Conservation (phyloP, 306 rosid genomes). For the Comarum palustre region DNA sequence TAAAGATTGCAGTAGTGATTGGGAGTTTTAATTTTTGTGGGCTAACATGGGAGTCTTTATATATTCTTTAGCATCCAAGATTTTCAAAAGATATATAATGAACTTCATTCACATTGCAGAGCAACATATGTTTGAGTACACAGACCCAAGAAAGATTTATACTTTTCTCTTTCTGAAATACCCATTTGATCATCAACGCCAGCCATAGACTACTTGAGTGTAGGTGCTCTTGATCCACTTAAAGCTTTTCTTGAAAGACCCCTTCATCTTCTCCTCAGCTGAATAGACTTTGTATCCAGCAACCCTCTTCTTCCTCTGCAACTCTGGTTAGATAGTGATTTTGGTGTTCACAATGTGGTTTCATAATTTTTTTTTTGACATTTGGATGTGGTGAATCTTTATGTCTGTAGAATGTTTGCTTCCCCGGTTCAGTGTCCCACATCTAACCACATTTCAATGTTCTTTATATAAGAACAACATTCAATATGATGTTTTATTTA, state of each 20-base stretch:
- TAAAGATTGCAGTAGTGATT: too few species aligned
- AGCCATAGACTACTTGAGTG: slow-evolving; percentile 56
- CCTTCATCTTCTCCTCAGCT: slow-evolving; percentile 88
- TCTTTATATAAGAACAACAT: too few species aligned
- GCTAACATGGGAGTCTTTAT: too few species aligned
- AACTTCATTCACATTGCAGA: slow-evolving; percentile 16
- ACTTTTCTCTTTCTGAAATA: neutral
- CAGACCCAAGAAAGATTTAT: neutral
- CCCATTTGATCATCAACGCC: slow-evolving; percentile 45
- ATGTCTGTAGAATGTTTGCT: too few species aligned
- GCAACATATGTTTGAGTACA: slow-evolving; percentile 1
- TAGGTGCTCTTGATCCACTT: slow-evolving; percentile 82
- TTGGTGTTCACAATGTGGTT: too few species aligned
- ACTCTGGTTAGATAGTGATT: slow-evolving; percentile 40
- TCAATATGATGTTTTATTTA: too few species aligned
- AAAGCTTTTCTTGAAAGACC: slow-evolving; percentile 70
- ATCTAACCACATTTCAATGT: too few species aligned
- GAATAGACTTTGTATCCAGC: slow-evolving; percentile 82
- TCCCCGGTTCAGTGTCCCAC: too few species aligned
- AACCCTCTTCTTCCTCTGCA: slow-evolving; percentile 89
- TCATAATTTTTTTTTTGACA: too few species aligned
- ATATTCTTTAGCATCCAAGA: slow-evolving; percentile 4
- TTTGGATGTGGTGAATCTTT: too few species aligned
- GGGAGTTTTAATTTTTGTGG: too few species aligned
- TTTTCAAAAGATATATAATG: neutral